Evolutionary conservation across 345 rosid species (phyloP).

Genomic region (Carallia pectinifolia): DNA sequence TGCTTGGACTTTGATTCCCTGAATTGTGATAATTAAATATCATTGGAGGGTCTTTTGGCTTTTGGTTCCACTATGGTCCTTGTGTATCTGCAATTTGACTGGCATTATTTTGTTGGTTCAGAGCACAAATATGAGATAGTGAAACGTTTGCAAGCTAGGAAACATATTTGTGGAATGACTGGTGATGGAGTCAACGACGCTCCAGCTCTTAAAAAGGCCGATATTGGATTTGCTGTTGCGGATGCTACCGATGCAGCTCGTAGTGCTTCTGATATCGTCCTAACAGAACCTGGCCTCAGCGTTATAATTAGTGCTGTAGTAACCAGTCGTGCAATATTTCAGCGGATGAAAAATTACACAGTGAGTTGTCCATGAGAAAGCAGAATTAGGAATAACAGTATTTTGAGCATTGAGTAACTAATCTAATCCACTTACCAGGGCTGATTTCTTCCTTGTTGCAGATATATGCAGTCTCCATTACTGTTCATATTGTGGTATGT

Average conservation of each 20-base stretch:
- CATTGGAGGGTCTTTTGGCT: no score
- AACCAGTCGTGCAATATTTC: slow-evolving; percentile 62
- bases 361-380: no score
- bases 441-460: slow-evolving; percentile 28
- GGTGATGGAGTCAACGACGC: slow-evolving; percentile 72
- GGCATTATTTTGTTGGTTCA: slow-evolving; percentile 13
- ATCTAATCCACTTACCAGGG: slow-evolving; percentile 7
- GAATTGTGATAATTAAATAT: no score
- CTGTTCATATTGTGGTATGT: slow-evolving; percentile 83
- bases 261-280: slow-evolving; percentile 68
- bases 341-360: slow-evolving; percentile 76
- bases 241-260: slow-evolving; percentile 81
- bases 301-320: slow-evolving; percentile 66
- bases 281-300: slow-evolving; percentile 68
- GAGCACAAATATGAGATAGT: slow-evolving; percentile 75
- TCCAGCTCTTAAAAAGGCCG: slow-evolving; percentile 71
- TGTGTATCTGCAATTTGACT: neutral
- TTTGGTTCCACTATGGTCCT: no score
- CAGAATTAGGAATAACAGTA: no score
- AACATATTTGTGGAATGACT: slow-evolving; percentile 59
- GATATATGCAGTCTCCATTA: slow-evolving; percentile 88
- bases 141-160: slow-evolving; percentile 70
- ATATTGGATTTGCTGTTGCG: slow-evolving; percentile 70
- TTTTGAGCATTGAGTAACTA: neutral
- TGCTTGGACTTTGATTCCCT: no score